phyloP scores from a whole-genome alignment of 2,329 filamentous ascomycete genomes.

The Davidsoniella neocaledoniae region DNA sequence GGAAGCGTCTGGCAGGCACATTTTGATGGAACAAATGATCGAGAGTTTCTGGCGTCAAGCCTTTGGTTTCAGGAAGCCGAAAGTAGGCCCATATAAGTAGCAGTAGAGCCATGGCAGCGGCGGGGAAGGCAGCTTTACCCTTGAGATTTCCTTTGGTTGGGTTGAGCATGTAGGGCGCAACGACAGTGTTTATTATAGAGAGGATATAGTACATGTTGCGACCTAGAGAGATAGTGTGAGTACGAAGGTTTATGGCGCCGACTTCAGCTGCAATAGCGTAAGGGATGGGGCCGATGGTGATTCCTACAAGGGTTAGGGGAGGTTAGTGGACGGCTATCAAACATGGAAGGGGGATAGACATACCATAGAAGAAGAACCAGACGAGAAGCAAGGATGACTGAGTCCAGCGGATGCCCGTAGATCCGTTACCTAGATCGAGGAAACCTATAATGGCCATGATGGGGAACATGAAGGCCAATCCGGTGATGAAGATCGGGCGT shows the following conservation, averaged over 20 bases:
- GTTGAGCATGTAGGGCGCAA: slow-evolving; percentile 21
- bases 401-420: slow-evolving; percentile 18
- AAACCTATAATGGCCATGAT: slow-evolving; percentile 29
- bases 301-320: slow-evolving; percentile 6
- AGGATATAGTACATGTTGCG: slow-evolving; percentile 20
- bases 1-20: slow-evolving; percentile 22
- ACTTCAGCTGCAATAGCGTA: slow-evolving; percentile 28
- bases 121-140: slow-evolving; percentile 21
- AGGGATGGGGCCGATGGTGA: slow-evolving; percentile 27
- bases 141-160: slow-evolving; percentile 21
- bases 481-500: slow-evolving; percentile 25
- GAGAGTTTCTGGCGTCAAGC: slow-evolving; percentile 20
- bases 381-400: slow-evolving; percentile 26
- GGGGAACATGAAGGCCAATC: slow-evolving; percentile 21
- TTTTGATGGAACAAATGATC: slow-evolving; percentile 21
- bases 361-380: slow-evolving; percentile 27
- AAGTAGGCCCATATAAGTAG: slow-evolving; percentile 20
- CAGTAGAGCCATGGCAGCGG: slow-evolving; percentile 1
- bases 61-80: slow-evolving; percentile 20
- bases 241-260: slow-evolving; percentile 25
- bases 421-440: slow-evolving; percentile 19
- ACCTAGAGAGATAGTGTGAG: slow-evolving; percentile 27
- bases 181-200: slow-evolving; percentile 18
- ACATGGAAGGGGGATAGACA: no score
- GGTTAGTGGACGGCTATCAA: no score